These are phyloP conservation scores for Madurella fahalii DNA, from an alignment of 2,329 filamentous ascomycete genomes.

Conservation along the genomic window DNA sequence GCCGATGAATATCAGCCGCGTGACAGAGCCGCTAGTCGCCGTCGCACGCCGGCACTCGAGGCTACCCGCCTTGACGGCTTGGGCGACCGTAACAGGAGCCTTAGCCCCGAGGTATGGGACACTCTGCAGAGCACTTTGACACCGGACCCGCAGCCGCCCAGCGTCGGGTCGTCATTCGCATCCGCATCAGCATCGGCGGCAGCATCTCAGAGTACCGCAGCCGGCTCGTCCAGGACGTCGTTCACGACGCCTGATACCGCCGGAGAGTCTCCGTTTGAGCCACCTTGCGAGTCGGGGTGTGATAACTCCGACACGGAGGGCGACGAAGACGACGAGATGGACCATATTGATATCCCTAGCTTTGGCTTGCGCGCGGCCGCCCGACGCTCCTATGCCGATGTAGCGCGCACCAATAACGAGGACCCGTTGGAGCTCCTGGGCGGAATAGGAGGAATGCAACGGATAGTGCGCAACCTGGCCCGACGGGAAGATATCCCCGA, in stretches of 20 bases:
- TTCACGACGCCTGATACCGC: constrained; percentile 39
- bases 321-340: constrained; percentile 40
- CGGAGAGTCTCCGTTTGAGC: constrained; percentile 36
- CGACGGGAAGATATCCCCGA: constrained; percentile 73
- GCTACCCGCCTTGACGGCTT: constrained; percentile 60
- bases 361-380: constrained; percentile 7
- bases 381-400: constrained; percentile 40
- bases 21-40: background rate
- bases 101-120: constrained; percentile 78
- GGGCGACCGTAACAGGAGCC: constrained; percentile 77
- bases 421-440: constrained; percentile 38
- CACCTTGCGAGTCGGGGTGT: constrained; percentile 49
- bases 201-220: constrained; percentile 40
- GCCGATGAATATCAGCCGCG: background rate
- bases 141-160: constrained; percentile 76
- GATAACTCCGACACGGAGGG: constrained; percentile 54
- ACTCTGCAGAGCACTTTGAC: constrained; percentile 75
- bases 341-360: constrained; percentile 2
- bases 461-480: constrained; percentile 66
- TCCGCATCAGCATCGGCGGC: constrained; percentile 53
- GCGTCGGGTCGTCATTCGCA: constrained; percentile 76
- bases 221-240: constrained; percentile 44
- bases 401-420: constrained; percentile 34
- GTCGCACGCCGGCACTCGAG: constrained; percentile 9
- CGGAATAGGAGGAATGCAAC: constrained; percentile 58